Conservation (phyloP, 140 eudicot genomes). For the Stevia rebaudiana region DNA sequence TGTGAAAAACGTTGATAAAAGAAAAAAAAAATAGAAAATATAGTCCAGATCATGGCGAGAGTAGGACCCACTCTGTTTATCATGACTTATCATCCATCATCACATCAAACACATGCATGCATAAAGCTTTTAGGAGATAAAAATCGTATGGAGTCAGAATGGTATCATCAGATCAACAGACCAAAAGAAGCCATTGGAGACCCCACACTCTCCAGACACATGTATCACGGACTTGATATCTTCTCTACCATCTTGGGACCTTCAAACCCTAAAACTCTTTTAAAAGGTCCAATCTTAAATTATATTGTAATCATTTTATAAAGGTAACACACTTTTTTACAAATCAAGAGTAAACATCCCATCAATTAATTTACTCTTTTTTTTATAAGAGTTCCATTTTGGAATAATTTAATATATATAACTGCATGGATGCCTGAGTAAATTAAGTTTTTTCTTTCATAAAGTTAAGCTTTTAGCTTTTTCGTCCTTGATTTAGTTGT, state of each 20-base stretch:
- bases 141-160: conserved; percentile 34
- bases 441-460: too few relatives aligned
- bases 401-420: too few relatives aligned
- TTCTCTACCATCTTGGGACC: conserved; percentile 41
- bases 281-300: conserved; percentile 40
- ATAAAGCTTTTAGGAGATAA: conserved; percentile 28
- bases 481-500: neutral
- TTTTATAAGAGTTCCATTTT: too few relatives aligned
- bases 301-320: conserved; percentile 65
- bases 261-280: conserved; percentile 26
- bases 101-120: conserved; percentile 29
- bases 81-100: conserved; percentile 33
- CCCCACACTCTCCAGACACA: conserved; percentile 35
- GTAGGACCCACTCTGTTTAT: conserved; percentile 21
- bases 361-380: conserved; percentile 5
- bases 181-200: conserved; percentile 35
- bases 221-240: conserved; percentile 45
- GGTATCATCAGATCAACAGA: conserved; percentile 36
- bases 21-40: too few relatives aligned
- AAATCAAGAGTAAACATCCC: conserved; percentile 31
- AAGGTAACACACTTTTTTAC: conserved; percentile 45
- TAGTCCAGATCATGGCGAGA: conserved; percentile 4
- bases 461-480: too few relatives aligned
- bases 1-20: too few relatives aligned
- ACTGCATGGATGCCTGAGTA: too few relatives aligned